Base-by-base conservation (phyloP, 2,329 filamentous ascomycete genomes). In the Xenosphaeropsis pyriputrescens region DNA sequence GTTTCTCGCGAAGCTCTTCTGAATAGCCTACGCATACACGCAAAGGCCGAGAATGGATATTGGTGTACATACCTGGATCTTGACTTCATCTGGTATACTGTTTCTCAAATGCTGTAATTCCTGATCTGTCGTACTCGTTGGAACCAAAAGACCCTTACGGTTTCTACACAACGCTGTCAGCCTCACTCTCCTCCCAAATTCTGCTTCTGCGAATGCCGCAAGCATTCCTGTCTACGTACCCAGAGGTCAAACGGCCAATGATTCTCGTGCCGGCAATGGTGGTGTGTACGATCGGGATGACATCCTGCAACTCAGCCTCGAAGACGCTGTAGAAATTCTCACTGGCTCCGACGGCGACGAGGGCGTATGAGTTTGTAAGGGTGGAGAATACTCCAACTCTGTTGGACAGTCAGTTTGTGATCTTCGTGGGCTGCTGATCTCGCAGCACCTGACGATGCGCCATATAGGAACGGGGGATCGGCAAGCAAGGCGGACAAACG, bases 261-360 rank as follows among this genome's bases (percentile, higher is more conserved):
- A 98, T 98, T 54, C 91, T 76, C 30, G 89, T 96, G 50, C 91
- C 91, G 45, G 88, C 88, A 59, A 98, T 96, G 41, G 89, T 95
- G 50, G 85, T 88, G 64, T 91, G 85, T 63, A 85, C 91, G 61
- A 95, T 95, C 50, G 91, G 91, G 52, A 98, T 89, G 45, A 95
- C 78, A 67, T 96, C 91, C 68, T 93, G 85, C 44, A 98, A 73
- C 68, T 98, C 91, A 45, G 89, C 80, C 70, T 98, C 91, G 66
- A 98, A 96, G 59, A 96, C 75, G 68, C 85, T 88, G 77, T 96
- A 96, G 64, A 98, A 98, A 74, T 96, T 96, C 70, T 95, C 88
- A 56, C 85, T 94, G 52, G 85, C 88, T 56, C 91, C 91, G 48
- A 94, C 76, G 47, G 89, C 88, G 51, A 95, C 85, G 53, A 98